Conservation (phyloP, 805 yeast genomes). For the Sugiyamaella boreocaroliniensis region DNA sequence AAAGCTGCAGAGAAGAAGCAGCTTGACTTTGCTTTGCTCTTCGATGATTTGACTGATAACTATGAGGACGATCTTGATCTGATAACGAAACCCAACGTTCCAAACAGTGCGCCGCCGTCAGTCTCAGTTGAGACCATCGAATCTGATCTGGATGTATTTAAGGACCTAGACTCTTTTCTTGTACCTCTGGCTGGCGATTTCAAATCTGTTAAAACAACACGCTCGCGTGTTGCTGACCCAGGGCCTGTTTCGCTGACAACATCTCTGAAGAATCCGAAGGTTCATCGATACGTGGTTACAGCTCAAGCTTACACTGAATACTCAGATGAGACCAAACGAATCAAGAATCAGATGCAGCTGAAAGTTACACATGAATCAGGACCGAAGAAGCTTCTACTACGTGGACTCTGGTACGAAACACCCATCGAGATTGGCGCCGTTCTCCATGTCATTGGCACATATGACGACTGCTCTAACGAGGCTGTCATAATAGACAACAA, state of each 20-base stretch:
- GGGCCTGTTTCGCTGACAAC: conserved; percentile 7
- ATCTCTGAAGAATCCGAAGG: conserved; percentile 9
- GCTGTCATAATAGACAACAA: conserved; percentile 46
- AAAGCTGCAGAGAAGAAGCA: neutral
- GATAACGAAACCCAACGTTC: neutral
- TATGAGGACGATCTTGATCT: neutral
- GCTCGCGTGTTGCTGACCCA: conserved; percentile 1
- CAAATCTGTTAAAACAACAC: conserved; percentile 2
- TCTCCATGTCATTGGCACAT: conserved; percentile 29
- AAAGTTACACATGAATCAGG: conserved; percentile 1
- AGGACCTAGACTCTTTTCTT: neutral
- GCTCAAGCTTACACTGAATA: neutral
- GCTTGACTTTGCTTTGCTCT: neutral
- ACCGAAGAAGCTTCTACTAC: conserved; percentile 7
- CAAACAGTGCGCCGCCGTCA: neutral
- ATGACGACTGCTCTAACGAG: conserved; percentile 8
- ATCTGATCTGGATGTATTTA: neutral
- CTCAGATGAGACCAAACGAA: neutral
- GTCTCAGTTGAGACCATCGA: neutral
- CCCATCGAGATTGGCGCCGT: conserved; percentile 25
- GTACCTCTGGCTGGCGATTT: neutral
- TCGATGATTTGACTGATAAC: neutral
- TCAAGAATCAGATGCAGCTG: neutral
- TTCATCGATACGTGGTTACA: conserved; percentile 16
- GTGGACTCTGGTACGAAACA: conserved; percentile 27